Evolutionary conservation across 2,329 filamentous ascomycete genomes (phyloP).

Genomic region (Diaporthe citri): DNA sequence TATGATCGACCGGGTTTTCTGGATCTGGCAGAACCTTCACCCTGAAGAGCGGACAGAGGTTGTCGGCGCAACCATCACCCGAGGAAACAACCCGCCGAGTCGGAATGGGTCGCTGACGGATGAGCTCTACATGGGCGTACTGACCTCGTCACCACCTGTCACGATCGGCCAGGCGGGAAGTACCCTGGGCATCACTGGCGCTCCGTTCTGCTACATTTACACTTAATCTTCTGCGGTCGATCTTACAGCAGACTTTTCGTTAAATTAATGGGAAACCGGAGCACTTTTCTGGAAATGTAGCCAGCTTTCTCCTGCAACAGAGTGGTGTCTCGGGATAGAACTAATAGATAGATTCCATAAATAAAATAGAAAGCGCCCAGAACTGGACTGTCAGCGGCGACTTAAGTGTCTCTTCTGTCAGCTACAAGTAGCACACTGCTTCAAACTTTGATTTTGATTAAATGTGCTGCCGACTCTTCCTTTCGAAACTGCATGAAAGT

Average conservation of each 20-base stretch:
- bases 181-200: slow-evolving; percentile 3
- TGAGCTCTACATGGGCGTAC: slow-evolving; percentile 16
- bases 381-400: neutral
- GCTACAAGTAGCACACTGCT: neutral
- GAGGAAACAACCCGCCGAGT: neutral
- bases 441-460: neutral
- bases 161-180: slow-evolving; percentile 17
- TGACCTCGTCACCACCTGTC: slow-evolving; percentile 3
- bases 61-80: slow-evolving; percentile 9
- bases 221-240: neutral
- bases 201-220: slow-evolving; percentile 20
- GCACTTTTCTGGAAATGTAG: no score
- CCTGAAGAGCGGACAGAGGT: slow-evolving; percentile 43
- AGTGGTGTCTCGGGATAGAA: neutral
- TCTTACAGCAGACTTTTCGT: neutral
- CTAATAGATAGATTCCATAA: neutral
- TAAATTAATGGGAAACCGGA: neutral
- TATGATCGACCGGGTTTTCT: slow-evolving; percentile 50
- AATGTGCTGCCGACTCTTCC: no score
- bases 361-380: neutral
- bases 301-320: no score
- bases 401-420: neutral
- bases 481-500: no score
- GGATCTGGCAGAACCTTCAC: slow-evolving; percentile 53
- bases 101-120: slow-evolving; percentile 8